Evolutionary conservation across 1,284 basidiomycete genomes (phyloP).

Genomic region (Ceratobasidium sp.): DNA sequence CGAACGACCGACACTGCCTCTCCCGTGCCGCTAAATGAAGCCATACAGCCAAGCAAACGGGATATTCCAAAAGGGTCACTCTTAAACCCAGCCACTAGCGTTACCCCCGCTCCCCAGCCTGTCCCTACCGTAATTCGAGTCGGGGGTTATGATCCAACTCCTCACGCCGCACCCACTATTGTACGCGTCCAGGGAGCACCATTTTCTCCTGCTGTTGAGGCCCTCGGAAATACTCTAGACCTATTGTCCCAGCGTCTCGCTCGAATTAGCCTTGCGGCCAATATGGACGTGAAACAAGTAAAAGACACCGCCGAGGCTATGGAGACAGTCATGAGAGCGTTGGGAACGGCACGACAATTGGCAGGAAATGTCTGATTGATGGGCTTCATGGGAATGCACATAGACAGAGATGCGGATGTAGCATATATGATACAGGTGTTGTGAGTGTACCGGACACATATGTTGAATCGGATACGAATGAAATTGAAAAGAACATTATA

Average conservation of each 20-base stretch:
- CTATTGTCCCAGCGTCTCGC: constrained; percentile 68
- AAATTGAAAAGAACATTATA: background rate
- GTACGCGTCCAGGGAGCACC: constrained; percentile 49
- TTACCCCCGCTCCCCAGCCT: background rate
- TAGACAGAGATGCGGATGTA: background rate
- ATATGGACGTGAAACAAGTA: constrained; percentile 66
- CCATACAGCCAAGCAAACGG: background rate
- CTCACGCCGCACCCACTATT: constrained; percentile 54
- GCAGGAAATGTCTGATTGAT: background rate
- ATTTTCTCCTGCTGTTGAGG: constrained; percentile 59
- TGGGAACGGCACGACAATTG: constrained; percentile 72
- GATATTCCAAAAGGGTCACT: constrained; percentile 7
- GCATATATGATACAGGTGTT: constrained; percentile 23
- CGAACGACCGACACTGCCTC: background rate
- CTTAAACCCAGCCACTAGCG: background rate
- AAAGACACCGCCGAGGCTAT: constrained; percentile 78
- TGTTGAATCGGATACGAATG: background rate
- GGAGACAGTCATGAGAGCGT: constrained; percentile 71
- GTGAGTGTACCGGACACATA: constrained; percentile 27
- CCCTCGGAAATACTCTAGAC: constrained; percentile 69
- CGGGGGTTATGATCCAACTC: constrained; percentile 3
- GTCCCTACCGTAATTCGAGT: too few relatives aligned
- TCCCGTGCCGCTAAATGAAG: background rate
- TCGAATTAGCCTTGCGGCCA: constrained; percentile 59
- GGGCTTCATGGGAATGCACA: background rate